These are phyloP conservation scores for Lodderomyces beijingensis DNA, from an alignment of 1,139 yeast species.

Conservation along the genomic window DNA sequence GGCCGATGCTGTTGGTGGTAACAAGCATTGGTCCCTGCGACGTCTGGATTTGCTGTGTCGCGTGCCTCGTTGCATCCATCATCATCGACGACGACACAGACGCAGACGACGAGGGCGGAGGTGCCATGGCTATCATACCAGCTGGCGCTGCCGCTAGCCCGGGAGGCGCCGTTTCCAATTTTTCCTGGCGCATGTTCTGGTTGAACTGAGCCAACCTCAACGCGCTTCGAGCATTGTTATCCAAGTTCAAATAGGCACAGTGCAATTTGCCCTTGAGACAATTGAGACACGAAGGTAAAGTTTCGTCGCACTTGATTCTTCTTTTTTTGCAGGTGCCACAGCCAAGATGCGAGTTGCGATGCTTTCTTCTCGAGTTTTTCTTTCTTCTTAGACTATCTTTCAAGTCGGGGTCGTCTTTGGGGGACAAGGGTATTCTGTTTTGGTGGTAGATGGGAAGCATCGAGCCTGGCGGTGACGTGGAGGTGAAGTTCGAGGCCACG, in stretches of 20 bases:
- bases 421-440: constrained; percentile 1
- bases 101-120: background rate
- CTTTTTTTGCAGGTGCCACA: constrained; percentile 67
- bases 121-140: constrained; percentile 3
- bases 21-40: constrained; percentile 5
- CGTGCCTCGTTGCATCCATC: too few species aligned
- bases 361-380: constrained; percentile 54
- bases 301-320: constrained; percentile 66
- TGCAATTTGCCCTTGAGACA: constrained; percentile 55
- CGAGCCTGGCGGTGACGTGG: background rate
- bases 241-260: constrained; percentile 52
- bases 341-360: constrained; percentile 59
- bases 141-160: constrained; percentile 3
- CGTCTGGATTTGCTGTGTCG: constrained; percentile 1
- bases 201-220: constrained; percentile 49
- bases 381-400: constrained; percentile 16
- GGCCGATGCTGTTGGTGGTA: too few species aligned
- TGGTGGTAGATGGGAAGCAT: background rate
- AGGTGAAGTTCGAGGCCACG: too few species aligned
- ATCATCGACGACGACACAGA: background rate
- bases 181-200: constrained; percentile 37
- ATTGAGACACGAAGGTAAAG: constrained; percentile 56
- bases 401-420: background rate
- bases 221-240: constrained; percentile 48
- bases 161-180: constrained; percentile 13